Conservation (phyloP, 1,284 basidiomycete genomes). For the Mycena sp. region DNA sequence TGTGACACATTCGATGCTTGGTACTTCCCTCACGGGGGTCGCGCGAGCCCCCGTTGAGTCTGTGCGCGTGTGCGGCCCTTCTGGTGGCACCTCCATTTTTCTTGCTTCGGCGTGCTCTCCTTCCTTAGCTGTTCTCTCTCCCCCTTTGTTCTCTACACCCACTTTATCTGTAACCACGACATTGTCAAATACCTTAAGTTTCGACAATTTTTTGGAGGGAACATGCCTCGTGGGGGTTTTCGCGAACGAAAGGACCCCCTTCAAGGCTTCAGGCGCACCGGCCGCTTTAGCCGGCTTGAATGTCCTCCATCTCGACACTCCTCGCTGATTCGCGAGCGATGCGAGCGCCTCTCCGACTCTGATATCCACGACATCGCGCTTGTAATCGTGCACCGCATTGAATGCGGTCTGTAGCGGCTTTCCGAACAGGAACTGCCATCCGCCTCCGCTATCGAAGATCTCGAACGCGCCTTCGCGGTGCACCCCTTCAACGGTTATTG, state of each 20-base stretch:
- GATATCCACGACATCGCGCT: neutral
- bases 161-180: neutral
- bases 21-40: neutral
- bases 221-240: constrained; percentile 16
- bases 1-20: neutral
- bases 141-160: too few relatives aligned
- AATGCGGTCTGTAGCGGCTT: constrained; percentile 13
- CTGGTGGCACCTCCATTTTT: neutral
- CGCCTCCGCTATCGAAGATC: constrained; percentile 18
- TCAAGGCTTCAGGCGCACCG: neutral
- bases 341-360: neutral
- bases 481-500: neutral
- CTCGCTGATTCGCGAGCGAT: neutral
- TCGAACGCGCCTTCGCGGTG: neutral
- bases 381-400: constrained; percentile 10
- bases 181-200: neutral
- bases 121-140: neutral
- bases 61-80: neutral
- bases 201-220: neutral
- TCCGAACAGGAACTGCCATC: constrained; percentile 17
- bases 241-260: constrained; percentile 14
- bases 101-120: neutral
- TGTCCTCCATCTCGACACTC: neutral
- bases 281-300: neutral
- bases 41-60: constrained; percentile 1